Evolutionary conservation across 176 grass and related monocot species (phyloP), one percentile per base, ranked within the genome.

Genomic region (Dendrocalamus sinicus): DNA sequence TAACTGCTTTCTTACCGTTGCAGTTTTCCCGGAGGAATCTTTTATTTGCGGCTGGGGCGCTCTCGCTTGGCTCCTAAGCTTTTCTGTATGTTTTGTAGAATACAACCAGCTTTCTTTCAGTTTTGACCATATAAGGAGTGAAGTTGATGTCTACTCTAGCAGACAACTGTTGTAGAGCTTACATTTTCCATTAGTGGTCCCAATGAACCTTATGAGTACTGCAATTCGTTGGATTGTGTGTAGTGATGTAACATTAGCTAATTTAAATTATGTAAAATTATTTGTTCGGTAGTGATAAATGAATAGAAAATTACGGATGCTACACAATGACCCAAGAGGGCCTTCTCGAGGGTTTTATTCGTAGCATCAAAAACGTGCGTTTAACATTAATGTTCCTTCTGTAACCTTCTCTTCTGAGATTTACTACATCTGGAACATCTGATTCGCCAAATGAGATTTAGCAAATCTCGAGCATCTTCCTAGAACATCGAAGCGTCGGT

Each of bases 21-120:
- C 81, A 95, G 96, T 98, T 98, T 81, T 95, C 96, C 35, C 70
- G 91, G 70, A 94, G 96, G 83, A 98, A 98, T 89, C 96, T 98
- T 86, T 75, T 98, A 24, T 95, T 98, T 90, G 93, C 93, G 10
- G 86, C 96, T 5, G 93, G 96, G 48, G 90, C 88, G 12, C 91
- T 95, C 79, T 91, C 86, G 6, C 74, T 88, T 47, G 75, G 37
- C 65, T 91, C 74, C 1, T 89, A 81, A 87, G 11, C 51, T 60
- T 83, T 75, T 62, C 43, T 54, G 41, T 83, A 67, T 79, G 20
- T 73, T 45, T 28, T 70, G 30, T 84, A 84, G 68, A 74, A 73
- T 83, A 86, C 55, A 58, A 23, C 28, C 41, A 19, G 53, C 39
- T 78, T 40, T 47, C 64, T 43, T 86, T 65, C 24, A 32, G 72